phyloP scores from a whole-genome alignment of 2,329 filamentous ascomycete species.

The Claviceps cyperi region DNA sequence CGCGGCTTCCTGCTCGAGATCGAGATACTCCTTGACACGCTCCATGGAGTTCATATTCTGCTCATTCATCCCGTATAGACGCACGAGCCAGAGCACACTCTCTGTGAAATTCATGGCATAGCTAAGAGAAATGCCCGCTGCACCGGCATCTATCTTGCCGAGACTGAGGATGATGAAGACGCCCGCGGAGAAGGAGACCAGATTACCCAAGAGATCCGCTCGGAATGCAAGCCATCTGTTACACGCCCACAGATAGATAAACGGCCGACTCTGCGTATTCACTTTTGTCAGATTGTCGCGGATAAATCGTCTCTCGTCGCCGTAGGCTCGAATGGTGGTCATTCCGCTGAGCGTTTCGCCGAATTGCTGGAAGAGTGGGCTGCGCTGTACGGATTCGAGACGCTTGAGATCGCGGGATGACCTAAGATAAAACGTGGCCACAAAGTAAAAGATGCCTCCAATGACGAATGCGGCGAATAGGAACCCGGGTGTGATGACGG shows the following conservation, averaged over 20 bases:
- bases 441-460: slow-evolving; percentile 62
- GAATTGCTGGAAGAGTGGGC: slow-evolving; percentile 93
- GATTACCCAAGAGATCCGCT: slow-evolving; percentile 76
- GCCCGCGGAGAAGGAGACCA: slow-evolving; percentile 88
- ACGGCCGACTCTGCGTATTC: slow-evolving; percentile 82
- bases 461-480: slow-evolving; percentile 79
- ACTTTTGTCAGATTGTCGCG: slow-evolving; percentile 78
- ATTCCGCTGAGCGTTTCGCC: slow-evolving; percentile 90
- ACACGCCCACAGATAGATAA: slow-evolving; percentile 91
- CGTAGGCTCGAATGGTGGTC: slow-evolving; percentile 92
- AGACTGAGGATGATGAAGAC: slow-evolving; percentile 78
- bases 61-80: slow-evolving; percentile 86
- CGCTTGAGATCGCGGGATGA: slow-evolving; percentile 93
- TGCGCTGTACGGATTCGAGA: slow-evolving; percentile 84
- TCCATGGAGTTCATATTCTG: slow-evolving; percentile 99
- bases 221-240: slow-evolving; percentile 94
- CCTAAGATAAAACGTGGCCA: slow-evolving; percentile 78
- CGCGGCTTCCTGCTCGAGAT: slow-evolving; percentile 84
- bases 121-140: slow-evolving; percentile 83
- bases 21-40: slow-evolving; percentile 91
- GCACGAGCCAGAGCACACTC: slow-evolving; percentile 91
- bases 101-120: slow-evolving; percentile 96
- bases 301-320: slow-evolving; percentile 85
- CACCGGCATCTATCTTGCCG: slow-evolving; percentile 73
- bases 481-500: slow-evolving; percentile 79